Evolutionary conservation across 1,284 basidiomycete species (phyloP).

Genomic region (Omphalotus olearius): DNA sequence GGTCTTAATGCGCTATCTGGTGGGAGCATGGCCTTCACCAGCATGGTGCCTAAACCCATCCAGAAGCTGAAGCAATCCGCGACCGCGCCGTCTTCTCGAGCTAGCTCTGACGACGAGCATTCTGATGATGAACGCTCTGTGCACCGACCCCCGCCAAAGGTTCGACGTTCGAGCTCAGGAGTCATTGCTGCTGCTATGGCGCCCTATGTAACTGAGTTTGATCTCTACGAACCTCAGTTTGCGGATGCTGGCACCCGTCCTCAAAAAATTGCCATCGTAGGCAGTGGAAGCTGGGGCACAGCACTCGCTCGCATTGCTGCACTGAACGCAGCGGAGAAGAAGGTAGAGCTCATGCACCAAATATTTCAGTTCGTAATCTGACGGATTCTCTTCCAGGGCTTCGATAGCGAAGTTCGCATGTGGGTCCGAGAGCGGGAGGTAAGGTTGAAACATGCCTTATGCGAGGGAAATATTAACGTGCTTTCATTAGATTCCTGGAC

Average conservation of each 20-base stretch:
- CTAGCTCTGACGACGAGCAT: constrained; percentile 6
- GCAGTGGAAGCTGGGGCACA: constrained; percentile 20
- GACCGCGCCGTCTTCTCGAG: not conserved
- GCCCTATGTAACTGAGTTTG: constrained; percentile 18
- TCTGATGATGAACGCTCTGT: constrained; percentile 14
- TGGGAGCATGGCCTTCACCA: constrained; percentile 17
- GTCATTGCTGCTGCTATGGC: constrained; percentile 16
- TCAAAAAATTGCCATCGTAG: constrained; percentile 17
- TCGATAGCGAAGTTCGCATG: constrained; percentile 17
- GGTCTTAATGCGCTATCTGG: constrained; percentile 15
- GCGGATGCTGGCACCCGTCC: constrained; percentile 13
- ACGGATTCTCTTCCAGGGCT: constrained; percentile 10
- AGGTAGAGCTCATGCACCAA: not conserved
- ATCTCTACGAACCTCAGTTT: constrained; percentile 15
- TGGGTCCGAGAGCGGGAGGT: constrained; percentile 20
- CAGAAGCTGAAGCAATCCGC: constrained; percentile 9
- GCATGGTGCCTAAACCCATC: constrained; percentile 14
- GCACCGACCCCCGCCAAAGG: constrained; percentile 9
- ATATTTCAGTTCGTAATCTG: not conserved
- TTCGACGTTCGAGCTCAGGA: constrained; percentile 15
- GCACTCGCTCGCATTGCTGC: constrained; percentile 19
- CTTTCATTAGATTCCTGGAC: constrained; percentile 14
- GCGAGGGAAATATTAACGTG: not conserved
- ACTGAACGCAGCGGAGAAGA: constrained; percentile 16
- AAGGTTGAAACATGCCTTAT: not conserved